These are phyloP conservation scores for Penicillium vulpinum DNA, from an alignment of 2,329 filamentous ascomycete species.

Conservation along the genomic window DNA sequence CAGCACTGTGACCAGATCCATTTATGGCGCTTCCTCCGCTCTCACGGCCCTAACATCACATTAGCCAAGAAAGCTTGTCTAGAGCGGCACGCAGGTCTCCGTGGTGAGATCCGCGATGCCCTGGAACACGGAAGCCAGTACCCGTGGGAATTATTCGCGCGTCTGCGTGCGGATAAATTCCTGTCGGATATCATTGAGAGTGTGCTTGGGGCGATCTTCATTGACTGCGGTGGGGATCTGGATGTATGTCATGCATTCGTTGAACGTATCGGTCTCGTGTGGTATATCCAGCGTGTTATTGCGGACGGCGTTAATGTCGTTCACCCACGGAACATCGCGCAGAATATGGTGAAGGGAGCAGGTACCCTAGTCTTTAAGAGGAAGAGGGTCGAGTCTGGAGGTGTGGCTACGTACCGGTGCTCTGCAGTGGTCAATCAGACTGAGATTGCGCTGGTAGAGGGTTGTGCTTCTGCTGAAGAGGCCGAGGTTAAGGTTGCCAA, in stretches of 20 bases:
- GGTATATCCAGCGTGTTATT: conserved; percentile 63
- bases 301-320: conserved; percentile 55
- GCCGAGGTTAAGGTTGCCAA: conserved; percentile 32
- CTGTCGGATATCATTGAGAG: conserved; percentile 82
- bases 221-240: conserved; percentile 69
- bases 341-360: conserved; percentile 51
- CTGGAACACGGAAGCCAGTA: conserved; percentile 58
- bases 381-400: conserved; percentile 14
- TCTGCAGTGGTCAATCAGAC: conserved; percentile 15
- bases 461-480: conserved; percentile 30
- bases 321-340: conserved; percentile 69
- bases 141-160: conserved; percentile 73
- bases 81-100: conserved; percentile 51
- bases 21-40: conserved; percentile 70
- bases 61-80: conserved; percentile 20
- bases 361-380: conserved; percentile 17
- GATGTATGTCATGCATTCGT: conserved; percentile 61
- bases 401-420: conserved; percentile 24
- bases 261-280: conserved; percentile 64
- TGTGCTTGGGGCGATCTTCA: conserved; percentile 76
- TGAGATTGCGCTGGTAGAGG: conserved; percentile 23
- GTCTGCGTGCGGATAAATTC: conserved; percentile 70
- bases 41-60: conserved; percentile 15
- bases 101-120: conserved; percentile 51
- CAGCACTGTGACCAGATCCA: conserved; percentile 38